Evolutionary conservation across 2,329 filamentous ascomycete genomes (phyloP).

Genomic region (Arachnopeziza araneosa): DNA sequence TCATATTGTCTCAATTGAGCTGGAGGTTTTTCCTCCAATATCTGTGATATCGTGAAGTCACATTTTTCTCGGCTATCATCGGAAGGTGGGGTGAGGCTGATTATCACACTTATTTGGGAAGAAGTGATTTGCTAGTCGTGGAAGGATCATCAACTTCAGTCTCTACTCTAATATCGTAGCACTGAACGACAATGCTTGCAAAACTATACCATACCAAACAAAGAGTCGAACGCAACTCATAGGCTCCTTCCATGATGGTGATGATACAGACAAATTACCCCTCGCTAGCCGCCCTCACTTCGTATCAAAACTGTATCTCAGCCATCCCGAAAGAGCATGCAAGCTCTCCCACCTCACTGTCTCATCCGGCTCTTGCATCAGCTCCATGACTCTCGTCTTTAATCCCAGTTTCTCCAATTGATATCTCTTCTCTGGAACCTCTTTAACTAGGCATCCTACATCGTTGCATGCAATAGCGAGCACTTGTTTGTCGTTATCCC

Average conservation of each 20-base stretch:
- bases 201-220: slow-evolving; percentile 4
- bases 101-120: background rate
- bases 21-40: slow-evolving; percentile 1
- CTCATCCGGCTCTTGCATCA: slow-evolving; percentile 68
- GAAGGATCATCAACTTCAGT: background rate
- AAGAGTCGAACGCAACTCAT: slow-evolving; percentile 7
- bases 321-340: slow-evolving; percentile 68
- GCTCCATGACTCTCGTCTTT: slow-evolving; percentile 64
- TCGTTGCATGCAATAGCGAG: slow-evolving; percentile 71
- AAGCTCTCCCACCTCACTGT: slow-evolving; percentile 68
- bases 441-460: slow-evolving; percentile 64
- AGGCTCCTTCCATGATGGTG: background rate
- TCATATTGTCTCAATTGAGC: slow-evolving; percentile 25
- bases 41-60: background rate
- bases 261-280: background rate
- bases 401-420: slow-evolving; percentile 62
- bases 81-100: slow-evolving; percentile 10
- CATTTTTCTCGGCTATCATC: slow-evolving; percentile 12
- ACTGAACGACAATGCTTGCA: slow-evolving; percentile 9
- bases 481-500: slow-evolving; percentile 67
- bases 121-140: background rate
- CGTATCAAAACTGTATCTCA: slow-evolving; percentile 61
- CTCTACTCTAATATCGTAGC: slow-evolving; percentile 23
- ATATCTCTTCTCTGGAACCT: slow-evolving; percentile 61
- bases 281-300: background rate